A percentile compares a stretch with the other conserved stretches of the same genome.
Conservation (phyloP, 768 basidiomycete species). For the Russula dissimulans region DNA sequence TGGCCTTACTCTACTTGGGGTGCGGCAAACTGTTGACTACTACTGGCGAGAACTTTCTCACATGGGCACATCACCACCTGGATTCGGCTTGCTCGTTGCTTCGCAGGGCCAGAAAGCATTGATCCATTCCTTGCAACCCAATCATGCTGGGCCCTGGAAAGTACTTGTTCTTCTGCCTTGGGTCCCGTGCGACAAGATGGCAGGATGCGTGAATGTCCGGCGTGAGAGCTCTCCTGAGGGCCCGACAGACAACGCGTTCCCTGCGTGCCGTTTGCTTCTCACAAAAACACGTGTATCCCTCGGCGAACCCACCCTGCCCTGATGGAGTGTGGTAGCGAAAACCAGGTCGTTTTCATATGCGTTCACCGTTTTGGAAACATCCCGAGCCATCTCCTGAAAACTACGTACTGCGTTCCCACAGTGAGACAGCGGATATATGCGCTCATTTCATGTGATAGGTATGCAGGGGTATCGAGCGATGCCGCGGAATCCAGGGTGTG, state of each 20-base stretch:
- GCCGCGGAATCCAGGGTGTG: background rate
- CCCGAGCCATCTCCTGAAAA: background rate
- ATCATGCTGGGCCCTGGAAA: background rate
- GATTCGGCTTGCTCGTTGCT: background rate
- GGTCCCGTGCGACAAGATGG: background rate
- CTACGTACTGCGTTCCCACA: background rate
- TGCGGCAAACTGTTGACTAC: background rate
- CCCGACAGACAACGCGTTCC: background rate
- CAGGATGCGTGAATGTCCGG: background rate
- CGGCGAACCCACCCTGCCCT: background rate
- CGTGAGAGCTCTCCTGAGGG: background rate
- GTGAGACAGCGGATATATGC: background rate
- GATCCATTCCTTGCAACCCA: background rate
- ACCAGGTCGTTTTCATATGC: background rate
- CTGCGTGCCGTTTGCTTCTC: background rate
- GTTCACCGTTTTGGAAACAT: background rate
- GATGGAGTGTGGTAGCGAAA: background rate
- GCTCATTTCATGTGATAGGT: constrained; percentile 13
- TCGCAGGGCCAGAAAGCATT: background rate
- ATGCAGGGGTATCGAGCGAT: background rate
- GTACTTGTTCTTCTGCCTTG: background rate
- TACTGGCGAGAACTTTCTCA: background rate
- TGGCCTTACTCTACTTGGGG: background rate
- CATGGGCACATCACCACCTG: too few species aligned
- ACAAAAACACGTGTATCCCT: constrained; percentile 13